A percentile compares a stretch with the other conserved stretches of the same genome.
These are phyloP conservation scores for Periconia digitata DNA, from an alignment of 2,329 filamentous ascomycete species.

Conservation along the genomic window DNA sequence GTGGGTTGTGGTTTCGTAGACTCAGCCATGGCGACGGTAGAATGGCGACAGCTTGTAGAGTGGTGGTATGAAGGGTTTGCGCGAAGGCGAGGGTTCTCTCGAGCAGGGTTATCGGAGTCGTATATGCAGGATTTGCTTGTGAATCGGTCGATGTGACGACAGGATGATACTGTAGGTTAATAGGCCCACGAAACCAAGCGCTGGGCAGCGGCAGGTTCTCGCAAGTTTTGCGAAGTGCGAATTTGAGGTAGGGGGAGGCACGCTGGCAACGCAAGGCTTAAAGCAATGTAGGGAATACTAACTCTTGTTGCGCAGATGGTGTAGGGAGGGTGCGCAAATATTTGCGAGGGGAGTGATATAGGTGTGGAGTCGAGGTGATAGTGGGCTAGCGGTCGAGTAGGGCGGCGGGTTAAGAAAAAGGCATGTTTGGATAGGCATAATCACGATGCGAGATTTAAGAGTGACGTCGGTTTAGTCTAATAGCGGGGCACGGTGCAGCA, in stretches of 20 bases:
- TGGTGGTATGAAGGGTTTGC: too few species aligned
- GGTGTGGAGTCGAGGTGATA: not conserved
- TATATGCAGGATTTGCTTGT: slow-evolving; percentile 7
- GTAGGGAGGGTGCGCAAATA: not conserved
- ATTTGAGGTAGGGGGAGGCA: slow-evolving; percentile 7
- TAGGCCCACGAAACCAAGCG: slow-evolving; percentile 3
- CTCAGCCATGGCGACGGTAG: not conserved
- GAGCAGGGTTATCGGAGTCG: too few species aligned
- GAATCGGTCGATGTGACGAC: slow-evolving; percentile 27
- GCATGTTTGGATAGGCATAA: not conserved
- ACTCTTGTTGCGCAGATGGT: not conserved
- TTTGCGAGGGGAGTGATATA: not conserved
- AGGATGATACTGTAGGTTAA: slow-evolving; percentile 29
- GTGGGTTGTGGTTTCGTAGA: slow-evolving; percentile 24
- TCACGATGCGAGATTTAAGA: slow-evolving; percentile 9
- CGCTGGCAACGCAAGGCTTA: slow-evolving; percentile 13
- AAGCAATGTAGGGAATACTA: not conserved
- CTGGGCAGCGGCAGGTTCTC: slow-evolving; percentile 16
- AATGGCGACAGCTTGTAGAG: not conserved
- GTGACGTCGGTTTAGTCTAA: slow-evolving; percentile 24
- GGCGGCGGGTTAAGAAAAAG: not conserved
- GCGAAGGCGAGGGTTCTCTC: too few species aligned
- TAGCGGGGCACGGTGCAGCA: not conserved
- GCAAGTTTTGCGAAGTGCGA: slow-evolving; percentile 22
- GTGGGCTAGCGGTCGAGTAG: not conserved